A percentile compares a stretch with the other conserved stretches of the same genome.
phyloP scores from a whole-genome alignment of 306 rosid species.

The Vigna reflexopilosa region DNA sequence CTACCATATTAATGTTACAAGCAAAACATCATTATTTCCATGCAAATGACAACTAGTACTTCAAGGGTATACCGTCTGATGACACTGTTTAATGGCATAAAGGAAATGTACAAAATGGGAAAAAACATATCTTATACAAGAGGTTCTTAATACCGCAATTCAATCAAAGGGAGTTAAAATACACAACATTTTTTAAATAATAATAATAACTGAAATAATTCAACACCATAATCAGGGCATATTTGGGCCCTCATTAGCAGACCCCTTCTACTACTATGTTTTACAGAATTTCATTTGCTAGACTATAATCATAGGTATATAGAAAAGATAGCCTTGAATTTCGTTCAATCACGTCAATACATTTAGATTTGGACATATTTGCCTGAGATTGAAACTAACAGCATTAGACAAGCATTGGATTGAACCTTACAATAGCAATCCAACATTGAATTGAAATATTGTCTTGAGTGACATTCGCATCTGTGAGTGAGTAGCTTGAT shows the following conservation, averaged over 20 bases:
- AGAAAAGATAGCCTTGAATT: neutral
- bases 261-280: neutral
- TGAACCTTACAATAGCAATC: no score
- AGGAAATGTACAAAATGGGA: neutral
- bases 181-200: no score
- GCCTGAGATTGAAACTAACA: neutral
- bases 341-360: neutral
- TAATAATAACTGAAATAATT: neutral
- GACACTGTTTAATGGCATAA: neutral
- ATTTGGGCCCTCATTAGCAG: neutral
- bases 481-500: neutral
- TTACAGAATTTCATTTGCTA: neutral
- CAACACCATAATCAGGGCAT: neutral
- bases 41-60: neutral
- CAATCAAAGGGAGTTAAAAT: neutral
- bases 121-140: neutral
- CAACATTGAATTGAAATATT: no score
- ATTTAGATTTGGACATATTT: neutral
- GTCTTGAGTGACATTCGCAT: neutral
- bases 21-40: neutral
- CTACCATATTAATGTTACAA: no score
- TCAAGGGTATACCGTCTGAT: neutral
- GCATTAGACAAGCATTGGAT: neutral
- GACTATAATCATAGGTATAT: slow-evolving; percentile 1
- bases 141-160: neutral